Evolutionary conservation across 192 early-diverging fungal species (phyloP), one percentile per base, ranked within the genome.

Genomic region (Allomyces javanicus): DNA sequence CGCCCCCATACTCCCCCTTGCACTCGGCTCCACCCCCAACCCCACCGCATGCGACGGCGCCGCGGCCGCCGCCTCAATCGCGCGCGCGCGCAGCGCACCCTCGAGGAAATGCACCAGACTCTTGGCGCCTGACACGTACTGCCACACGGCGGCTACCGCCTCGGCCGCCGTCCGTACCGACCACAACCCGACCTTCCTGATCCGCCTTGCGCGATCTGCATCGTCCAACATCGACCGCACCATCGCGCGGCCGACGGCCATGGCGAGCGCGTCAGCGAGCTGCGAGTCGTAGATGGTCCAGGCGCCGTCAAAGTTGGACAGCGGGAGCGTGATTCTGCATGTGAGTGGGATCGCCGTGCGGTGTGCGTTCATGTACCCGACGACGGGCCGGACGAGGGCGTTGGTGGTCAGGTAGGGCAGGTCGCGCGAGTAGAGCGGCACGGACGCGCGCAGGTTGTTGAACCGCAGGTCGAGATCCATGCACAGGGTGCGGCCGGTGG

Each of bases 351-450:
- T 87, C 45, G 85, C 81, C 22, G 87, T 92, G n/a, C 87, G 83
- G 69, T 93, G 88, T 4, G 89, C 83, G 71, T 96, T 96, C 83
- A 98, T 89, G 68, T 88, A 98, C 17, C 84, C 96, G 0, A 96
- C 92, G 55, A 96, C 80, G 1, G 96, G 94, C 6, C 96, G 83
- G 24, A 96, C 86, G 67, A 94, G 76, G 23, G 93, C 92, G 23
- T 84, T 83, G 50, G 12, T 14, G 66, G 77, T 88, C 63, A 95
- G 70, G 63, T 93, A 92, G 2, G 50, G 12, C 7, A 58, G 50
- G 61, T 88, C 83, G 50, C 81, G 78, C 21, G 81, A 79, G 11
- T 78, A 71, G 0, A 94, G 71, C 10, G 96, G 96, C 1, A 96
- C 88, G 5, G 84, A 83, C 0, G 96, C 92, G 64, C 92, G 90